Conservation (phyloP, 148 eudicot genomes). For the Simmondsia chinensis region DNA sequence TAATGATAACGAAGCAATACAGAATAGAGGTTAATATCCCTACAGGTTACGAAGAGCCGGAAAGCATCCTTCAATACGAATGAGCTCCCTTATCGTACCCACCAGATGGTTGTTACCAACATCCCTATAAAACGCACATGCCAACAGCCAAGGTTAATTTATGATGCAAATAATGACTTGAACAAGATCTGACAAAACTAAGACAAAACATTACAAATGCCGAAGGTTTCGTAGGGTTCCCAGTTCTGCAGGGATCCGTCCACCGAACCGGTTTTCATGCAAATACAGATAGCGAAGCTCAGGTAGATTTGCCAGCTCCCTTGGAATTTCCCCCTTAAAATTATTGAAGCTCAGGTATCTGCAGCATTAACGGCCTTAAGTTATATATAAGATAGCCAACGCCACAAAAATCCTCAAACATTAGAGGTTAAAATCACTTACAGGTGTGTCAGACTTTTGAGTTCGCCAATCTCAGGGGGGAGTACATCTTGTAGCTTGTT, state of each 20-base stretch:
- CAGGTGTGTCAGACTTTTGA: constrained; percentile 90
- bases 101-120: constrained; percentile 88
- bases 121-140: constrained; percentile 39
- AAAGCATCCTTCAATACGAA: constrained; percentile 91
- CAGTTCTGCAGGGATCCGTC: constrained; percentile 89
- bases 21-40: constrained; percentile 18
- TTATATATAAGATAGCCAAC: neutral
- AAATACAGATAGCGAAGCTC: constrained; percentile 71
- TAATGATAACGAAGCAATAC: neutral
- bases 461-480: constrained; percentile 92
- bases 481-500: constrained; percentile 91
- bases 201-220: constrained; percentile 69
- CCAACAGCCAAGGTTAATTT: constrained; percentile 1
- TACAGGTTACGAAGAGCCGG: constrained; percentile 93
- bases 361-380: constrained; percentile 10
- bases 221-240: constrained; percentile 72
- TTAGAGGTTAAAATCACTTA: constrained; percentile 31
- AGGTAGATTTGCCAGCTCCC: constrained; percentile 89
- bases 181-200: too few relatives aligned
- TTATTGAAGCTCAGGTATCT: constrained; percentile 92
- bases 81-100: constrained; percentile 94
- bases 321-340: constrained; percentile 93
- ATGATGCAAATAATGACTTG: neutral
- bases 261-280: constrained; percentile 84
- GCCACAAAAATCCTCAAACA: neutral